Base-by-base conservation (phyloP, 148 eudicot species). In the Selenicereus undatus region DNA sequence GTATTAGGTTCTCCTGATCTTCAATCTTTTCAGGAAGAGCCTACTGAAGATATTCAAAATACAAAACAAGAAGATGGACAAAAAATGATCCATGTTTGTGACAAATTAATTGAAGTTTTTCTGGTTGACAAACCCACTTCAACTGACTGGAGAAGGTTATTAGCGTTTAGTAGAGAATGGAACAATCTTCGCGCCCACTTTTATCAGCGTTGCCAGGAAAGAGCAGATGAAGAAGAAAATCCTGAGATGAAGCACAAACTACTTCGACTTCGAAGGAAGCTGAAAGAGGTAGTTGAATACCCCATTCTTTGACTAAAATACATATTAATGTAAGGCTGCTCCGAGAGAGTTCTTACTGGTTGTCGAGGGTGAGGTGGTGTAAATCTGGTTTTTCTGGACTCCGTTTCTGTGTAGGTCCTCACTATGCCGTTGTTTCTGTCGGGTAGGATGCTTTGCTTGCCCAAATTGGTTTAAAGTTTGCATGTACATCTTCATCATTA, bases 61-160 rank as follows among this genome's bases (percentile, higher is more conserved):
- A 51, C 77, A 35, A 81, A 82, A 13, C 73, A 71, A 36, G 73
- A 83, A 20, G 90, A 88, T 78, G 85, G 79, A 35, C 72, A 45
- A 29, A 90, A 87, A 84, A 91, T 91, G 97, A 72, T 82, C 81
- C 91, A 91, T 79, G 82, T 95, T 78, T 91, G 97, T 82, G 94
- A 96, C 83, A 94, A 92, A 82, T 85, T 96, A 76, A 91, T 96
- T 84, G 95, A 88, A 5, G 88, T 96, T 60, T 96, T 96, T 83
- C 73, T 93, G 90, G 93, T 96, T 73, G 99, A 93, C 86, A 96
- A 88, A 85, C 97, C 99, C 69, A 88, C 83, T 76, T 88, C 98
- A 72, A 79, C 89, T 14, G 99, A 96, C 66, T 96, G 99, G 99
- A 93, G 99, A 86, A 92, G 85, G 83, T 81, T 92, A 74, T 82